Percentiles rank a stretch among this genome's conserved stretches.
phyloP scores from a whole-genome alignment of 163 green algal species.

The Chlorella variabilis region DNA sequence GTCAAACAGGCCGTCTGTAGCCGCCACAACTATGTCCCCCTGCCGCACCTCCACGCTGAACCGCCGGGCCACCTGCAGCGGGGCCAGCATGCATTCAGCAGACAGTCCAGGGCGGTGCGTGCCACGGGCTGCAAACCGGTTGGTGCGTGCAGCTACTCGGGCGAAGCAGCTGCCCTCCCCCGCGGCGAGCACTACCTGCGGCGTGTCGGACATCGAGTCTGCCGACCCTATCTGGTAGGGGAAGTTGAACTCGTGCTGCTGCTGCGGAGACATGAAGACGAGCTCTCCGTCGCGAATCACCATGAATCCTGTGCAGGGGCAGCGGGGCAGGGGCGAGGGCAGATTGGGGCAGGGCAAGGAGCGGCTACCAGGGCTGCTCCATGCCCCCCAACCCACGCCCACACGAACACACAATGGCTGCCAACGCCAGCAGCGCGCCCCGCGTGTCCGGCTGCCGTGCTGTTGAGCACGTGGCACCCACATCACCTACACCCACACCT shows the following conservation, averaged over 20 bases:
- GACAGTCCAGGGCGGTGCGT: neutral
- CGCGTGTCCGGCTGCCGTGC: neutral
- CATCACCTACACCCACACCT: slow-evolving; percentile 44
- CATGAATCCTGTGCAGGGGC: slow-evolving; percentile 52
- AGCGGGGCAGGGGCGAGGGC: too few species aligned
- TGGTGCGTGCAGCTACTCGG: too few species aligned
- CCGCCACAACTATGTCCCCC: slow-evolving; percentile 90
- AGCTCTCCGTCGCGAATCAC: slow-evolving; percentile 76
- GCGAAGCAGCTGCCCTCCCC: too few species aligned
- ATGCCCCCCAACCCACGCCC: too few species aligned
- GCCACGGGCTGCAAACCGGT: too few species aligned
- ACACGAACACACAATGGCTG: neutral
- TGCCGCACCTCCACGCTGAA: slow-evolving; percentile 72
- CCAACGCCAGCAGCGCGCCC: slow-evolving; percentile 49
- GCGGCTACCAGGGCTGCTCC: too few species aligned
- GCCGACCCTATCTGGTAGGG: slow-evolving; percentile 90
- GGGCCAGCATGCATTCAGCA: too few species aligned
- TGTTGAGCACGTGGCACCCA: too few species aligned
- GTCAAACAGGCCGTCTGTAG: slow-evolving; percentile 96
- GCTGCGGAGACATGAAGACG: slow-evolving; percentile 84
- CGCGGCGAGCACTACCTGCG: too few species aligned
- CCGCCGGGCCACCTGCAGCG: slow-evolving; percentile 35
- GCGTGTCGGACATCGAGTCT: slow-evolving; percentile 74
- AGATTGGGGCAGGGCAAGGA: too few species aligned
- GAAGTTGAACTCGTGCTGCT: slow-evolving; percentile 99